phyloP scores from a whole-genome alignment of 306 rosid species.

The Sophora flavescens region DNA sequence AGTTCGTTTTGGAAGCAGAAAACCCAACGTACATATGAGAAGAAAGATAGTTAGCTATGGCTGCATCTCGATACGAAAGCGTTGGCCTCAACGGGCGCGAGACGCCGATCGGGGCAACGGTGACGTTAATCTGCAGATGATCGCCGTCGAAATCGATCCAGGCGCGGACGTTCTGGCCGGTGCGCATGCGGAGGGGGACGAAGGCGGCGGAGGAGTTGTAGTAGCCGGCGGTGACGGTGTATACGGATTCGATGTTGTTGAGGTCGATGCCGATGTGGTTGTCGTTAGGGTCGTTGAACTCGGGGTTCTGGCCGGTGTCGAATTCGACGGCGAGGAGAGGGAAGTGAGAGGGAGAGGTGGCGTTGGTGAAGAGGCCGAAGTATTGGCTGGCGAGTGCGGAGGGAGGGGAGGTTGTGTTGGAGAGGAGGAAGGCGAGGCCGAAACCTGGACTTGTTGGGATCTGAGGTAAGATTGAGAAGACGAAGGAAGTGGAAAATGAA shows the following conservation, averaged over 20 bases:
- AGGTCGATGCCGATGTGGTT: slow-evolving; percentile 89
- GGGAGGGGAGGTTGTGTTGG: slow-evolving; percentile 75
- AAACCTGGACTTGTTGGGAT: slow-evolving; percentile 76
- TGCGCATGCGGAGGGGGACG: slow-evolving; percentile 67
- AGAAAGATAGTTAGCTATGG: slow-evolving; percentile 67
- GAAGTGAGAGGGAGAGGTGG: slow-evolving; percentile 46
- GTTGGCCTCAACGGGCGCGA: slow-evolving; percentile 69
- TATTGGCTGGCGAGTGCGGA: slow-evolving; percentile 80
- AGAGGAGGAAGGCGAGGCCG: slow-evolving; percentile 81
- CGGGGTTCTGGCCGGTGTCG: slow-evolving; percentile 84
- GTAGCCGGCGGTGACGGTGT: slow-evolving; percentile 54
- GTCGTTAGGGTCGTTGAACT: slow-evolving; percentile 74
- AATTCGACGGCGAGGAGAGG: slow-evolving; percentile 87
- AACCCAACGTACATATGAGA: slow-evolving; percentile 86
- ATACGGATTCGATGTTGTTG: slow-evolving; percentile 54
- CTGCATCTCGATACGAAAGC: slow-evolving; percentile 52
- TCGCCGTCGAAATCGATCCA: slow-evolving; percentile 87
- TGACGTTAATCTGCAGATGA: slow-evolving; percentile 62
- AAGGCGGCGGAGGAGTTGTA: slow-evolving; percentile 60
- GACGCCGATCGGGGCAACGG: slow-evolving; percentile 68
- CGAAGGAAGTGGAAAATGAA: slow-evolving; percentile 87
- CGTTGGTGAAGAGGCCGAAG: slow-evolving; percentile 83
- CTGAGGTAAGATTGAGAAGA: slow-evolving; percentile 75
- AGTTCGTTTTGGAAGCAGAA: slow-evolving; percentile 78
- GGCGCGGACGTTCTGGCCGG: slow-evolving; percentile 70